These are phyloP conservation scores for Hymenoscyphus fraxineus DNA, from an alignment of 2,329 filamentous ascomycete species.

Conservation along the genomic window DNA sequence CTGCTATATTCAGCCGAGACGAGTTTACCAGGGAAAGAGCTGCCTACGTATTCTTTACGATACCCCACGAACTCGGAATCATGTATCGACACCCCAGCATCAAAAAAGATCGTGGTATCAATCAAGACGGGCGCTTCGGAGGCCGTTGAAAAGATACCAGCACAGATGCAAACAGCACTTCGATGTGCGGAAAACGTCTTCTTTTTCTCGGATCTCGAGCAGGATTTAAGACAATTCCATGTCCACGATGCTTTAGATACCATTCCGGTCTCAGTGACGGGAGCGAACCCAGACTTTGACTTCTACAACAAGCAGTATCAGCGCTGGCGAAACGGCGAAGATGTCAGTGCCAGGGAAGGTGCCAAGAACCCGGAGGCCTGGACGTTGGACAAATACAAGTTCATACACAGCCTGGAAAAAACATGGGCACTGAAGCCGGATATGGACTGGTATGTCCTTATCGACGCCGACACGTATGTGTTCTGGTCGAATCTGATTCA, in stretches of 20 bases:
- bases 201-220: conserved; percentile 55
- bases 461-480: conserved; percentile 57
- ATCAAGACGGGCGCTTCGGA: conserved; percentile 56
- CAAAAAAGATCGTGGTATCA: conserved; percentile 29
- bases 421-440: conserved; percentile 47
- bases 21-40: neutral
- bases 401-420: conserved; percentile 55
- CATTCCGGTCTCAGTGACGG: conserved; percentile 40
- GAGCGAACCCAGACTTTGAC: conserved; percentile 48
- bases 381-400: conserved; percentile 60
- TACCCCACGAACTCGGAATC: conserved; percentile 4
- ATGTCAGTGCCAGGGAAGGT: conserved; percentile 30
- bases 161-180: conserved; percentile 49
- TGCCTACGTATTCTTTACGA: neutral
- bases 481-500: conserved; percentile 48
- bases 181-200: conserved; percentile 46
- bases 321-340: conserved; percentile 43
- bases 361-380: conserved; percentile 40
- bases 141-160: conserved; percentile 48
- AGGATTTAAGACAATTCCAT: conserved; percentile 42
- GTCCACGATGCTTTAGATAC: conserved; percentile 45
- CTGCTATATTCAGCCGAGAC: neutral
- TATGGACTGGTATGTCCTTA: conserved; percentile 56
- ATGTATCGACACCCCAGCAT: neutral
- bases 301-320: conserved; percentile 40